A percentile compares a stretch with the other conserved stretches of the same genome.
phyloP scores from a whole-genome alignment of 2,329 filamentous ascomycete genomes.

The Sporothrix pallida region DNA sequence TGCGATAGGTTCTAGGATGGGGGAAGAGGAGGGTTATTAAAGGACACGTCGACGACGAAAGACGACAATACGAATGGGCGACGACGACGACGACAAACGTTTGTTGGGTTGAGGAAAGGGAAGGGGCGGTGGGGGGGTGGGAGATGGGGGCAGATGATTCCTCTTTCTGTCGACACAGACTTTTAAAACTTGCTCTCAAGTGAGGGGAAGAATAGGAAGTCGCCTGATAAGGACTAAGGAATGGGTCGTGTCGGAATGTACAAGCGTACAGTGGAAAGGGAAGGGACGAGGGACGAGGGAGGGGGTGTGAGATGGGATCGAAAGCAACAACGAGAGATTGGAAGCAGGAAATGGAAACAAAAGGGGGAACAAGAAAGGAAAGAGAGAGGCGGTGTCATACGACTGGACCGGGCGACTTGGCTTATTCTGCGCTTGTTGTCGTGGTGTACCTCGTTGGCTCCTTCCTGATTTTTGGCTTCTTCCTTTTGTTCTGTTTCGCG shows the following conservation, averaged over 20 bases:
- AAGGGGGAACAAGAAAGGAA: background rate
- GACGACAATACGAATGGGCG: background rate
- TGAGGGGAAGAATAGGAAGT: constrained; percentile 16
- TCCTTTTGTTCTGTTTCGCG: background rate
- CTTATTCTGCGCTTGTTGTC: constrained; percentile 15
- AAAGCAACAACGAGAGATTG: constrained; percentile 12
- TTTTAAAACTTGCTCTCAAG: constrained; percentile 5
- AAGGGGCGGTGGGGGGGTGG: background rate
- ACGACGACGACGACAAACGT: background rate
- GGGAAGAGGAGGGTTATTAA: background rate
- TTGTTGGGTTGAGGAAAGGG: background rate
- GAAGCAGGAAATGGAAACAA: background rate
- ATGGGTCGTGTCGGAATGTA: background rate
- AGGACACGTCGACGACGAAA: constrained; percentile 24
- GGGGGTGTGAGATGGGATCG: constrained; percentile 6
- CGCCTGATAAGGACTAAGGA: constrained; percentile 25
- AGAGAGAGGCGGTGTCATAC: constrained; percentile 32
- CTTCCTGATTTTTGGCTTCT: background rate
- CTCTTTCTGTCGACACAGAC: background rate
- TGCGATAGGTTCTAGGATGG: background rate
- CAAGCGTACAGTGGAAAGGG: constrained; percentile 7
- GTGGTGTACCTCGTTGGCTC: constrained; percentile 10
- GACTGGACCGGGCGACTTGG: constrained; percentile 14
- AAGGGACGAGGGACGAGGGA: background rate
- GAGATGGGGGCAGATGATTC: background rate